Percentiles rank a stretch among this genome's conserved stretches.
These are phyloP conservation scores for Chrysoporthe austroafricana DNA, from an alignment of 2,329 filamentous ascomycete species.

Conservation along the genomic window DNA sequence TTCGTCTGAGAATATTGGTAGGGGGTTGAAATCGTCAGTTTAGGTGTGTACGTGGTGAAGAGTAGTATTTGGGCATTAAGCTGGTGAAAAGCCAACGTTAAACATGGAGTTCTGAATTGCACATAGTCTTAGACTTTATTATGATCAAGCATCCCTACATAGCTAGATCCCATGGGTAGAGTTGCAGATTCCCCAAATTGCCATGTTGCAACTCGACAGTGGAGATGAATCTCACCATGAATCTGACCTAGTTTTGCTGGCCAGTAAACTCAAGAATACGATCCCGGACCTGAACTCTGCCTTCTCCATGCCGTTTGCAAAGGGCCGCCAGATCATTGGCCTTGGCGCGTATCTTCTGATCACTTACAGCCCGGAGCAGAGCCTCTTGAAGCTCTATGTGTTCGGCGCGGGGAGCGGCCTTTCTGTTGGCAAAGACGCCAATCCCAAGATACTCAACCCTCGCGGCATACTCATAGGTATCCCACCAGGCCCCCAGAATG, in stretches of 20 bases:
- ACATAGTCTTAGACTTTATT: neutral
- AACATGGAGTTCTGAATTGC: neutral
- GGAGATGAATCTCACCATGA: neutral
- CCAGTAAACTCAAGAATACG: slow-evolving; percentile 5
- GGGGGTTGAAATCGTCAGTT: neutral
- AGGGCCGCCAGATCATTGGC: slow-evolving; percentile 3
- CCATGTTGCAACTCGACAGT: neutral
- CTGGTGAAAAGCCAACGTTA: neutral
- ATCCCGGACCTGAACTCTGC: slow-evolving; percentile 14
- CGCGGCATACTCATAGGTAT: slow-evolving; percentile 19
- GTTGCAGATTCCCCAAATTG: neutral
- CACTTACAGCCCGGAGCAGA: slow-evolving; percentile 1
- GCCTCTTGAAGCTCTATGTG: slow-evolving; percentile 7
- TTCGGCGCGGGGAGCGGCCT: slow-evolving; percentile 10
- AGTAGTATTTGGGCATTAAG: neutral
- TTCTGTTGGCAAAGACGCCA: slow-evolving; percentile 19
- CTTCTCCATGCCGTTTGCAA: slow-evolving; percentile 9
- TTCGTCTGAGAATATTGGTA: neutral
- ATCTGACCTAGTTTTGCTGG: neutral
- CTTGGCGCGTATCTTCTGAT: neutral
- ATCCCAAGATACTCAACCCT: slow-evolving; percentile 20
- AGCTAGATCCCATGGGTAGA: neutral
- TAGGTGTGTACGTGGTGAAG: neutral
- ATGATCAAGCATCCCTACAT: neutral
- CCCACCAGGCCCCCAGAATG: slow-evolving; percentile 18